Base-by-base conservation (phyloP, 495 filamentous ascomycete species). In the Chlorociboria aeruginascens region DNA sequence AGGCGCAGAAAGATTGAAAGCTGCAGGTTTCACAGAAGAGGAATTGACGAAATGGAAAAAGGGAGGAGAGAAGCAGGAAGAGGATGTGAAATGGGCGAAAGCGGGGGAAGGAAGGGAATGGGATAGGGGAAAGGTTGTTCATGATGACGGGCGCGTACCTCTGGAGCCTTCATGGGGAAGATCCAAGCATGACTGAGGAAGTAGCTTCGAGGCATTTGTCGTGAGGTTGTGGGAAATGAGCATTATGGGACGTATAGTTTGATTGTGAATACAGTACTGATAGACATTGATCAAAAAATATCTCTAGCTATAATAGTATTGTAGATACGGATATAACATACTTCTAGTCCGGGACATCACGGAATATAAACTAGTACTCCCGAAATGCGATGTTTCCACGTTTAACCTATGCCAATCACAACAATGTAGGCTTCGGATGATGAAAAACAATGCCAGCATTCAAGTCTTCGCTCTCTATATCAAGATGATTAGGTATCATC, bases 81-180 rank as follows among this genome's bases (percentile, higher is more conserved):
- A 82, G 30, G 77, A 87, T 58, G 83, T 94, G 10, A 72, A 64
- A 52, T 98, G 92, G 90, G 71, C 72, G 38, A 83, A 80, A 60
- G 77, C 74, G 39, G 89, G 87, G 0, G 83, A 87, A 51, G 71
- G 76, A n/a, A 75, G 87, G 32, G 90, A 94, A 59, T 96, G 89
- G 89, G 89, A 97, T 72, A 71, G 80, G 7, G 85, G 85, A 3
- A 95, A 95, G 59, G 77, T 86, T 31, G 64, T 87, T 32, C 75
- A 79, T 51, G 73, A 71, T 10, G 82, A 56, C 20, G 60, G 48
- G 25, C 32, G 35, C 29, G 37, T 58, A 7, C 33, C 44, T 14
- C 37, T 51, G 13, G 46, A 52, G 9, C 28, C 50, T 2, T 40
- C 55, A 25, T 66, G 59, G 52, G 61, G 63, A 20, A 52, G 63